These are phyloP conservation scores for Aspergillus sp. DNA, from an alignment of 2,329 filamentous ascomycete species.

Conservation along the genomic window DNA sequence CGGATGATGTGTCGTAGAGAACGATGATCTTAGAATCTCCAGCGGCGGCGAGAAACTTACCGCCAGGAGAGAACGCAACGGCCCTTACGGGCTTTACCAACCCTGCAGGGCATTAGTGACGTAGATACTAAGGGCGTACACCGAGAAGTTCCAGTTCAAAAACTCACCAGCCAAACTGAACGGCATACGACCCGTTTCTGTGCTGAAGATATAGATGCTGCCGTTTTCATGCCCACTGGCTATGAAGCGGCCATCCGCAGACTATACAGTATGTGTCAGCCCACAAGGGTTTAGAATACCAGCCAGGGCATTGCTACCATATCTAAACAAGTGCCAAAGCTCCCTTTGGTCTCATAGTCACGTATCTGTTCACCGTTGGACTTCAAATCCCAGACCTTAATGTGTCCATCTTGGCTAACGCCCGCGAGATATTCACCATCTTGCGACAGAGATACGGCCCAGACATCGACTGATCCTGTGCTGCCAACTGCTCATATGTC, in stretches of 20 bases:
- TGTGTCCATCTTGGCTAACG: constrained; percentile 81
- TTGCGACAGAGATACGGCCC: constrained; percentile 83
- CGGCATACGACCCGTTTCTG: constrained; percentile 77
- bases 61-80: constrained; percentile 83
- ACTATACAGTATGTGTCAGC: constrained; percentile 43
- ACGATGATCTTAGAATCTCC: constrained; percentile 87
- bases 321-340: constrained; percentile 86
- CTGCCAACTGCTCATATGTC: constrained; percentile 17
- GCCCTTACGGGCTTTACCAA: constrained; percentile 83
- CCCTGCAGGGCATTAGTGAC: constrained; percentile 51
- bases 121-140: not conserved
- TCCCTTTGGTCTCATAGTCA: constrained; percentile 88
- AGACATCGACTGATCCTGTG: constrained; percentile 69
- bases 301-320: constrained; percentile 49
- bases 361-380: constrained; percentile 63
- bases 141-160: not conserved
- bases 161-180: constrained; percentile 76
- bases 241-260: constrained; percentile 75
- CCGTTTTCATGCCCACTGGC: constrained; percentile 93
- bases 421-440: constrained; percentile 83
- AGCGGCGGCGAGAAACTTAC: constrained; percentile 80
- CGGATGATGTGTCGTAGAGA: constrained; percentile 87
- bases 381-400: constrained; percentile 81
- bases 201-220: constrained; percentile 91
- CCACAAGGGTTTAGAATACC: not conserved